phyloP scores from a whole-genome alignment of 129 eudicot species.

The Pulicaria dysenterica region DNA sequence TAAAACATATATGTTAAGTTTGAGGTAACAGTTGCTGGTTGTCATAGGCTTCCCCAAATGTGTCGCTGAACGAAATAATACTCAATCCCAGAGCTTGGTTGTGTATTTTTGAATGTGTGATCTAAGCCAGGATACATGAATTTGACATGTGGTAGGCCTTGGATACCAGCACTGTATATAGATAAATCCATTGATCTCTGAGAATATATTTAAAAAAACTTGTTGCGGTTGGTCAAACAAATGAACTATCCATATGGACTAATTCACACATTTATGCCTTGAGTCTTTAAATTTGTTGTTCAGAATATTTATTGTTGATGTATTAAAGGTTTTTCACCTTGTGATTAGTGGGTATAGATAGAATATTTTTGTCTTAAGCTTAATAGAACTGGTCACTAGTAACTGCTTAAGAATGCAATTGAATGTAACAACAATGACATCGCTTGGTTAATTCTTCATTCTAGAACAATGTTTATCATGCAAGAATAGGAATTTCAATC shows the following conservation, averaged over 20 bases:
- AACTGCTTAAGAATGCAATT: background rate
- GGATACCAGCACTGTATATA: background rate
- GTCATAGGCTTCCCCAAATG: no score
- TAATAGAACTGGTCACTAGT: background rate
- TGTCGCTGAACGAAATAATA: no score
- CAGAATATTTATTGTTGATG: background rate
- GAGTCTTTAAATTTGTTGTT: background rate
- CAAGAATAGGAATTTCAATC: background rate
- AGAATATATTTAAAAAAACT: no score
- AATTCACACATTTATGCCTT: background rate
- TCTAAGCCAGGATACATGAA: no score
- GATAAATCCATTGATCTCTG: background rate
- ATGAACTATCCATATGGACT: background rate
- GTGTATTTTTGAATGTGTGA: no score
- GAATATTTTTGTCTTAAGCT: background rate
- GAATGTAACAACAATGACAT: background rate
- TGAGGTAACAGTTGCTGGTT: no score
- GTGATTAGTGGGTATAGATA: background rate
- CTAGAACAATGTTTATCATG: background rate
- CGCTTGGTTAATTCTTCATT: background rate
- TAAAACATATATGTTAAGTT: no score
- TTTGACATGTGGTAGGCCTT: background rate
- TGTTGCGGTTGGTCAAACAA: slow-evolving; percentile 11
- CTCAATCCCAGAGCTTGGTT: no score
- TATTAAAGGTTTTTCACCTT: background rate